Base-by-base conservation (phyloP, 768 basidiomycete species). In the Rhizopogon rudus region DNA sequence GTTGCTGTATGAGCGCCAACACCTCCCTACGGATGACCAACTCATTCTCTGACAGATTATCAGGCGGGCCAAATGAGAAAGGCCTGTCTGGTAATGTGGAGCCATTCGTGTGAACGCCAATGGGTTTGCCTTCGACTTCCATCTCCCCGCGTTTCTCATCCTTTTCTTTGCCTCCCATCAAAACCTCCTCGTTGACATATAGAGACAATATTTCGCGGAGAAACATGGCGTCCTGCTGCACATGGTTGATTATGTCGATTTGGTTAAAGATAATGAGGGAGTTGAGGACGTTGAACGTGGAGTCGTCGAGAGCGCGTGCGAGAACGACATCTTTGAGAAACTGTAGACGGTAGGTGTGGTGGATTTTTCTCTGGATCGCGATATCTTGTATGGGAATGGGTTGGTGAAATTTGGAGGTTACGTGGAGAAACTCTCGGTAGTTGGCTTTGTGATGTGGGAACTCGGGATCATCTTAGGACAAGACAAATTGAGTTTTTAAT, bases 231-330 rank as follows among this genome's bases (percentile, higher is more conserved):
- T 97, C 91, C 55, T 78, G 81, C 66, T 93, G 90, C 35, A 98
- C 81, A 65, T 96, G 86, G 48, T 79, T 83, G 65, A 99, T 94
- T 65, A 99, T 98, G 71, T 99, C 97, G 63, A 96, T 93, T 69
- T 99, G 96, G 73, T 98, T 97, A 81, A 95, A 98, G 67, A 98
- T 93, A 69, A 99, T 93, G 72, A 91, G 91, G 2, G 93, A 94
- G 72, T 94, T 98, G 66, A 98, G 82, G 63, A 97, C 92, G 65
- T 93, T 93, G 80, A 98, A 96, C 0, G 95, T 98, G 2, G 91
- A 88, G 70, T 99, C 97, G 64, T 99, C 97, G 48, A 98, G 81
- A 1, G 88, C 87, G 16, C 97, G 87, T 0, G 94, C 93, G 48
- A 99, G 88, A 41, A 99, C 93, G 56, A 99, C 96, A 68, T 99